Base-by-base conservation (phyloP, 2,329 filamentous ascomycete species). In the Metarhizium guizhouense region DNA sequence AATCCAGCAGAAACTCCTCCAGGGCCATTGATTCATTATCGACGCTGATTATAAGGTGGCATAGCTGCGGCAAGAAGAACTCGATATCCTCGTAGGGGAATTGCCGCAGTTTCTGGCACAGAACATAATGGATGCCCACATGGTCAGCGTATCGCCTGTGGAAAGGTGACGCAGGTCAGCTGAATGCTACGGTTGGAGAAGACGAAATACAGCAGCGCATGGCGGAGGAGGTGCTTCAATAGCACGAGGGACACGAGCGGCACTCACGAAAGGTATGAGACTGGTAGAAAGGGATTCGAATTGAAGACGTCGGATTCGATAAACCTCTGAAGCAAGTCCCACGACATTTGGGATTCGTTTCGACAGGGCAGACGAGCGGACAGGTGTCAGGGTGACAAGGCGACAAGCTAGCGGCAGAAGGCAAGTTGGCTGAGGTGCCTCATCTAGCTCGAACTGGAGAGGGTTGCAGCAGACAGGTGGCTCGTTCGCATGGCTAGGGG, bases 291-390 rank as follows among this genome's bases (percentile, higher is more conserved):
- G 61, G 90, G 88, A 74, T 93, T 87, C 75, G 88, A 86, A 78
- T 92, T 93, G 81, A 94, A 94, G 78, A 94, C 88, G 79, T 94
- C 89, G 77, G 87, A 91, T 81, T 93, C 88, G 78, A 94, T 85
- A 83, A 93, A 92, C 74, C 89, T 85, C 79, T 90, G 87, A 71
- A 94, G 82, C 77, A 94, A 80, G 78, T 92, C 87, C 88, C 88
- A 93, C 77, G 85, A 87, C 85, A 86, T 86, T 77, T 72, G 59
- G 64, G 65, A 43, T 32, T 55, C 6, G 20, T 48, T 43, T 53
- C 53, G 11, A 47, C 7, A 20, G 14, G 42, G 42, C 42, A 45
- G 42, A 20, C 3, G n/a, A 20, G n/a, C 42, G n/a, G 42, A 10
- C 16, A 47, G 25, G 36, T 6, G 14, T 25, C 25, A 25, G 25